phyloP scores from a whole-genome alignment of 2,329 filamentous ascomycete species.

The Pseudogymnoascus sp. region DNA sequence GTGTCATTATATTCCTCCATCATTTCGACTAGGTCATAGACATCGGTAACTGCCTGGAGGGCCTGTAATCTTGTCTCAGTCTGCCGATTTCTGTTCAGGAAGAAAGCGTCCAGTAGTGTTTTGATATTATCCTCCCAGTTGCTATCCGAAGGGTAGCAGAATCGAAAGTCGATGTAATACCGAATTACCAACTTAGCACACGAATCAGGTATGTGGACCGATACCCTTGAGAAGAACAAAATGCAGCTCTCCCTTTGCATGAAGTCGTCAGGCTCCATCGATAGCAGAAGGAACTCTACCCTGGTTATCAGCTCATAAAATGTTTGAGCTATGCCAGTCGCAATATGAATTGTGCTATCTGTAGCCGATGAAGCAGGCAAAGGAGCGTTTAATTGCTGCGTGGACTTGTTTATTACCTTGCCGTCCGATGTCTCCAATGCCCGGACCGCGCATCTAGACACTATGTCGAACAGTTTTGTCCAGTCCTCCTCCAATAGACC shows the following conservation, averaged over 20 bases:
- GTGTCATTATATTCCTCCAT: slow-evolving; percentile 52
- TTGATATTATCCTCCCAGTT: slow-evolving; percentile 60
- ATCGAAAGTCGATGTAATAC: slow-evolving; percentile 61
- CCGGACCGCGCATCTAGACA: slow-evolving; percentile 42
- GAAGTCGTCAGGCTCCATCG: slow-evolving; percentile 41
- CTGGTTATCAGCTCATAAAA: slow-evolving; percentile 26
- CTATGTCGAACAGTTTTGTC: slow-evolving; percentile 53
- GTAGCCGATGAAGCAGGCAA: slow-evolving; percentile 13
- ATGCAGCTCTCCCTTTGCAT: slow-evolving; percentile 61
- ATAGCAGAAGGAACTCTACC: slow-evolving; percentile 30
- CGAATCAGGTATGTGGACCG: slow-evolving; percentile 56
- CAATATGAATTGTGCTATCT: slow-evolving; percentile 19
- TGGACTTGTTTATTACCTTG: slow-evolving; percentile 19
- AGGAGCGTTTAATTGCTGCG: slow-evolving; percentile 13
- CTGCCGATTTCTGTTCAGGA: slow-evolving; percentile 53
- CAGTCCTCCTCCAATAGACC: slow-evolving; percentile 60
- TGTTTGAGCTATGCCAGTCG: slow-evolving; percentile 23
- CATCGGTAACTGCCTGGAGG: slow-evolving; percentile 49
- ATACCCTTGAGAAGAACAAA: slow-evolving; percentile 57
- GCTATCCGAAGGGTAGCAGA: slow-evolving; percentile 63
- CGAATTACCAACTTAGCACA: slow-evolving; percentile 57
- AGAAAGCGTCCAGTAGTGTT: slow-evolving; percentile 55
- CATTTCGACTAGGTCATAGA: slow-evolving; percentile 40
- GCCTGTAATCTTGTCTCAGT: slow-evolving; percentile 56
- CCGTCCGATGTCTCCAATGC: slow-evolving; percentile 25